Conservation (phyloP, 208 protist genomes). For the Leishmania guyanensis region DNA sequence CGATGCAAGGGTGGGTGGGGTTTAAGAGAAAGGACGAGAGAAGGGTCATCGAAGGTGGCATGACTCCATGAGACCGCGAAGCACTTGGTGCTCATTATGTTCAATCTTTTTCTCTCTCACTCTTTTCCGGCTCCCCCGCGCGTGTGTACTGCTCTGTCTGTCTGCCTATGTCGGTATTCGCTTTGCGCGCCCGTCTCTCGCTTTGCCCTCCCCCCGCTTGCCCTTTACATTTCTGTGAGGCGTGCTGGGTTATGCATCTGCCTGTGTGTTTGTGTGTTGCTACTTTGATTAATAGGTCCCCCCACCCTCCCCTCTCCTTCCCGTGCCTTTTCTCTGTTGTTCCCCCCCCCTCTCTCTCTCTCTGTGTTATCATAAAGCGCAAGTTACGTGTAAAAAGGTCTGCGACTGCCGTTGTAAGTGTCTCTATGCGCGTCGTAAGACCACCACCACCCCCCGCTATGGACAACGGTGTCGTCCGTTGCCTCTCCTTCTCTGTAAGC, state of each 20-base stretch:
- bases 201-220: not conserved
- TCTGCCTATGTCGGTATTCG: not conserved
- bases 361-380: constrained; percentile 8
- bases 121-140: not conserved
- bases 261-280: not conserved
- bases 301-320: not conserved
- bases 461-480: not conserved
- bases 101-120: not conserved
- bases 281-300: not conserved
- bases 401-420: not conserved
- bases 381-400: not conserved
- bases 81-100: not conserved
- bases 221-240: not conserved
- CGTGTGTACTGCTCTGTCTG: not conserved
- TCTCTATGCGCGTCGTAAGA: not conserved
- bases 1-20: not conserved
- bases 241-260: no score
- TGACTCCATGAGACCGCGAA: not conserved
- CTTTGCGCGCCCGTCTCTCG: not conserved
- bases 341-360: not conserved
- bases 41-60: not conserved
- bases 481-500: not conserved
- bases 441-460: not conserved
- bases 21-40: not conserved
- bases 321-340: not conserved